Percentiles rank a stretch among this genome's conserved stretches.
Conservation (phyloP, 257 asterid genomes). For the Solanum gracilifrons region DNA sequence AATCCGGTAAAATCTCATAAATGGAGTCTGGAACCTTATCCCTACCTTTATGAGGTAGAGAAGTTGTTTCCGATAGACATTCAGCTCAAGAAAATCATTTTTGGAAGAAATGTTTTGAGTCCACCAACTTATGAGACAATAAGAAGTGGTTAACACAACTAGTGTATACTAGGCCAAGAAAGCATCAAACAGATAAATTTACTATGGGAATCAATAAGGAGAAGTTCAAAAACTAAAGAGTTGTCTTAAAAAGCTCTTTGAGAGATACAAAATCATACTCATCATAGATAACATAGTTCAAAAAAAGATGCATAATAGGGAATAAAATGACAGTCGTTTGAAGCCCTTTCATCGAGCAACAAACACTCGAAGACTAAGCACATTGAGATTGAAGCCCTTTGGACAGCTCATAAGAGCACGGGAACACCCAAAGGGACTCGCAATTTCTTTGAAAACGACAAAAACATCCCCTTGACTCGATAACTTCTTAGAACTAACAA, state of each 20-base stretch:
- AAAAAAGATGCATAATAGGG: neutral
- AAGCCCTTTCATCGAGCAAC: neutral
- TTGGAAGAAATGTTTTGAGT: neutral
- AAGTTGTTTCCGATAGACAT: too few relatives aligned
- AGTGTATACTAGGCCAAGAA: neutral
- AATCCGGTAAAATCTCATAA: too few relatives aligned
- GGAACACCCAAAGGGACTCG: constrained; percentile 43
- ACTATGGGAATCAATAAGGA: neutral
- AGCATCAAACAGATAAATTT: neutral
- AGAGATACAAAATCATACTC: neutral
- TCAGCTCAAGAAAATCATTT: too few relatives aligned
- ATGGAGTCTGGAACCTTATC: too few relatives aligned
- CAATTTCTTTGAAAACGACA: neutral
- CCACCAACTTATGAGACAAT: neutral
- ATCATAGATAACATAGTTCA: neutral
- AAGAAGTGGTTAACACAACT: neutral
- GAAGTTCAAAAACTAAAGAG: neutral
- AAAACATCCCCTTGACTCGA: neutral
- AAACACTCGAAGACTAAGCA: neutral
- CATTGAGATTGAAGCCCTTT: constrained; percentile 7
- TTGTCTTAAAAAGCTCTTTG: neutral
- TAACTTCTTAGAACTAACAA: neutral
- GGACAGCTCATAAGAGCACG: constrained; percentile 63
- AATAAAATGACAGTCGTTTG: neutral
- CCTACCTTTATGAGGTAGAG: too few relatives aligned